Percentiles rank a stretch among this genome's conserved stretches.
phyloP scores from a whole-genome alignment of 345 rosid species.

The Salix brachista region DNA sequence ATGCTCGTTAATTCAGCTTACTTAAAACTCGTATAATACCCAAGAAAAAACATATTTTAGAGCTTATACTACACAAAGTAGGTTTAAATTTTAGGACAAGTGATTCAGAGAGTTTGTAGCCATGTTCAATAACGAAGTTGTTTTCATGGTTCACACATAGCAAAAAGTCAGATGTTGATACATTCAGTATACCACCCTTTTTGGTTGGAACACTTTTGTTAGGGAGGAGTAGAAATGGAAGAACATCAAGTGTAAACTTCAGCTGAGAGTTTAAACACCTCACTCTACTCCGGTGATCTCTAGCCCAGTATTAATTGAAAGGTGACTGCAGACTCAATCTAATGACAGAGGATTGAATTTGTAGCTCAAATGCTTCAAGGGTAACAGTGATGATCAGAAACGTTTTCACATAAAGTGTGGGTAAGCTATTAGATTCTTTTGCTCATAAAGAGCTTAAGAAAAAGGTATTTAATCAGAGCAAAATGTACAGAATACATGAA shows the following conservation, averaged over 20 bases:
- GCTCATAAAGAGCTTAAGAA: neutral
- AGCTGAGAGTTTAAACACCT: neutral
- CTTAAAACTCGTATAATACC: neutral
- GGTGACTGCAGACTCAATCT: neutral
- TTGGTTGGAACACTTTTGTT: neutral
- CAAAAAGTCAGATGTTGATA: neutral
- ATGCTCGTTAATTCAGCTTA: neutral
- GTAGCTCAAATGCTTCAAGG: neutral
- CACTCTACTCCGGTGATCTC: neutral
- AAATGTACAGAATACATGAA: neutral
- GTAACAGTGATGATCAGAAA: neutral
- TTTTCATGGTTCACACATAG: neutral
- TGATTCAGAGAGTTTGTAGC: neutral
- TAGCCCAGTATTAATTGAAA: neutral
- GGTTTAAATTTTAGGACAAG: neutral
- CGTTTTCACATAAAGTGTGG: neutral
- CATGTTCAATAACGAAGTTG: neutral
- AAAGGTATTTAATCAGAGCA: neutral
- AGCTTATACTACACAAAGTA: neutral
- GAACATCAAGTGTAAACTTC: neutral
- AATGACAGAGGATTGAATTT: neutral
- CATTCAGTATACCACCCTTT: neutral
- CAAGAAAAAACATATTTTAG: neutral
- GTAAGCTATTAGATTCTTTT: neutral
- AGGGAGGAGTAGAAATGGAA: neutral